Base-by-base conservation (phyloP, 805 yeast species). In the Hemisphaericaspora nanyangensis region DNA sequence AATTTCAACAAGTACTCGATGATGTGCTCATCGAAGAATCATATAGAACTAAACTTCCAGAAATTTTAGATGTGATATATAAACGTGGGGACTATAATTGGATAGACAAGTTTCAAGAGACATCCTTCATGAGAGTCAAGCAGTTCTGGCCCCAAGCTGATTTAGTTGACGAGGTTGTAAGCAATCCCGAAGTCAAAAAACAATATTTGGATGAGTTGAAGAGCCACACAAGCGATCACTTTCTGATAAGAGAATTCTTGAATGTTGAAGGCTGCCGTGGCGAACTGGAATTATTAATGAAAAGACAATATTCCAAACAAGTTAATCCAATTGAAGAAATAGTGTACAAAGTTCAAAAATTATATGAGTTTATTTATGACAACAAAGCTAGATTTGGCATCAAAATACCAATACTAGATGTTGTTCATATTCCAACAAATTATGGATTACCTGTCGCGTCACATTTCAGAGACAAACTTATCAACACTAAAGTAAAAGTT, bases 121-220 rank as follows among this genome's bases (percentile, higher is more conserved):
- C 47, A 25, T 49, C 50, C 17, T 56, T 59, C 36, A 32, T 46
- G 17, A 38, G 51, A 6, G 43, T 65, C 29, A 53, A 56, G 20
- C 29, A 38, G 1, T 29, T 41, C 3, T 67, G 67, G 67, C 73
- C 73, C 5, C 61, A 52, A 34, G 58, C 54, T 5, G 71, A 68
- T 41, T 38, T 63, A 17, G 48, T 63, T 4, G 41, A 55, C 12
- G 67, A 60, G 31, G 3, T 39, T 13, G 34, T 35, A 17, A 20
- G 17, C 3, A 29, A 39, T 39, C 3, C 17, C 4, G 11, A n/a
- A 13, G 24, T 33, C 8, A 33, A 22, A 7, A 7, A 7, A 5
- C 29, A 33, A 20, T 33, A 33, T 33, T 7, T 10, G 5, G n/a
- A 22, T 2, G 24, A 24, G 15, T 17, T 33, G 31, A 25, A n/a